phyloP scores from a whole-genome alignment of 305 asterid species.

The Fraxinus floribunda region DNA sequence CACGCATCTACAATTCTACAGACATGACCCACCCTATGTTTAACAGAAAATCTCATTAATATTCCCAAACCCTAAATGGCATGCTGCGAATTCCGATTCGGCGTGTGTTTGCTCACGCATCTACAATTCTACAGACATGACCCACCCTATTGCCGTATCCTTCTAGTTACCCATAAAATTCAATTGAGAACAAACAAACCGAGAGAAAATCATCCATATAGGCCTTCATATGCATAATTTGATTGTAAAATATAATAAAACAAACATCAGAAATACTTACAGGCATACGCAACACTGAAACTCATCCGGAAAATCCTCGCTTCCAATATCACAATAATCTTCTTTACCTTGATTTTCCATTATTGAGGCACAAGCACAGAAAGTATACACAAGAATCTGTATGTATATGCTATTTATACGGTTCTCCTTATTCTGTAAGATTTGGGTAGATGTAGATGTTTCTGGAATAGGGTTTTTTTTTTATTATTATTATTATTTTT shows the following conservation, averaged over 20 bases:
- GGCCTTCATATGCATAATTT: neutral
- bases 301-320: constrained; percentile 53
- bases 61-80: too few relatives aligned
- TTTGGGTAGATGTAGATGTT: neutral
- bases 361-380: neutral
- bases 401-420: neutral
- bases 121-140: neutral
- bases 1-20: too few relatives aligned
- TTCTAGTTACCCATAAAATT: neutral
- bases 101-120: too few relatives aligned
- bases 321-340: constrained; percentile 20
- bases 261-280: constrained; percentile 35
- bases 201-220: neutral
- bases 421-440: neutral
- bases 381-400: neutral
- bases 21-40: neutral
- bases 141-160: neutral
- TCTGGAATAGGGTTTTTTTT: neutral
- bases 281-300: constrained; percentile 67
- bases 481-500: too few relatives aligned
- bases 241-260: neutral
- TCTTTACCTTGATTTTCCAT: constrained; percentile 37
- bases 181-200: neutral
- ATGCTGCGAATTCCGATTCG: too few relatives aligned
- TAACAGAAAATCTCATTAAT: neutral